Base-by-base conservation (phyloP, 768 basidiomycete species). In the Calocybe cyanea region DNA sequence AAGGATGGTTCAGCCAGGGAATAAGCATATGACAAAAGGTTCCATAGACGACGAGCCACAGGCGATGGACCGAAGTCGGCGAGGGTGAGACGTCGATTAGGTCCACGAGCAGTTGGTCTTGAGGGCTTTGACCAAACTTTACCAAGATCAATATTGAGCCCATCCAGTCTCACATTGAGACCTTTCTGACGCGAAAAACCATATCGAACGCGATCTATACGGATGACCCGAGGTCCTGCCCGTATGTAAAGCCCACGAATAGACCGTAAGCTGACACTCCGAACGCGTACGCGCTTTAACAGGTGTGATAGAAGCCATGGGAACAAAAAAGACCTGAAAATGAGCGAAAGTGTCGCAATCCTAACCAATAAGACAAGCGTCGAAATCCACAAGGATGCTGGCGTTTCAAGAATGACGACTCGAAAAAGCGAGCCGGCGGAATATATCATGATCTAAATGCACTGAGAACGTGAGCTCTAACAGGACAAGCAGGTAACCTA, bases 201-300 rank as follows among this genome's bases (percentile, higher is more conserved):
- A 62, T 81, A 86, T 41, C 81, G 76, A 37, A 91, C 76, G 43
- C 87, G 81, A 47, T 89, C 85, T n/a, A 84, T 71, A 23, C 71
- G 75, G 66, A 77, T 77, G 20, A 73, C 77, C 43, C 72, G 66
- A 39, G 60, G 63, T 21, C 81, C 81, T 23, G 68, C 69, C 37
- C 78, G 74, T 49, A 87, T 74, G 62, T 83, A 87, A 17, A 90
- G 67, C 25, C 87, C 87, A 43, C 86, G 82, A 48, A 91, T 79
- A 15, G 87, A 91, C 43, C 85, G 77, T 31, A 85, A 67, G 58
- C 87, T 89, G 45, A 89, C 75, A 59, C 83, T 87, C 32, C 81
- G 77, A 25, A 88, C 72, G 23, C 82, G 80, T 49, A 89, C 67
- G 53, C 75, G 80, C 38, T 74, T 73, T n/a, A 83, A 83, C 44